phyloP scores from a whole-genome alignment of 2,329 filamentous ascomycete species.

The Sclerotinia spermophila region DNA sequence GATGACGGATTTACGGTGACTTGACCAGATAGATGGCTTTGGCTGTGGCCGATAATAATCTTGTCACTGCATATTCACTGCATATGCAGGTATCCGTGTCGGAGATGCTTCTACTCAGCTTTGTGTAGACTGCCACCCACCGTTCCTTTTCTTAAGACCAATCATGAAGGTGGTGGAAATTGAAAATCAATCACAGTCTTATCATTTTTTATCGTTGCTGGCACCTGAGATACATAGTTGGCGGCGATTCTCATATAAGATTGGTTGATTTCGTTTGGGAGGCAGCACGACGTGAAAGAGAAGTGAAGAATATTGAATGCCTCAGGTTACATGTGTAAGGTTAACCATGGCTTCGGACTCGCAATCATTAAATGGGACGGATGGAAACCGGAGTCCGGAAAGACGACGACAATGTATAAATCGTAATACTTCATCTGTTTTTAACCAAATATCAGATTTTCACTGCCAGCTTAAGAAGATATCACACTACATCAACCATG shows the following conservation, averaged over 20 bases:
- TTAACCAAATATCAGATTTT: not conserved
- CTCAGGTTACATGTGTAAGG: not conserved
- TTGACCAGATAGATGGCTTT: not conserved
- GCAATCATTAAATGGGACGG: not conserved
- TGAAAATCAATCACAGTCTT: not conserved
- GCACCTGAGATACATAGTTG: not conserved
- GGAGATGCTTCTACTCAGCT: not conserved
- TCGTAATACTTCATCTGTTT: not conserved
- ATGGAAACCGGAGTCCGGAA: not conserved
- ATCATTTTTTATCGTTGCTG: not conserved
- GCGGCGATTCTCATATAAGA: not conserved
- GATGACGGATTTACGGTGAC: too few relatives aligned
- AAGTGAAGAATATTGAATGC: not conserved
- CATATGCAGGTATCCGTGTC: conserved; percentile 9
- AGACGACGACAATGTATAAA: not conserved
- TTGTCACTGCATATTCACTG: conserved; percentile 11
- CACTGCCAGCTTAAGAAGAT: not conserved
- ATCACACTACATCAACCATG: not conserved
- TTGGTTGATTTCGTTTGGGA: not conserved
- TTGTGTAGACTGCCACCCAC: not conserved
- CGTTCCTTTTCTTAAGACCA: not conserved
- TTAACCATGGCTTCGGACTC: not conserved
- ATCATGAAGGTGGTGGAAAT: not conserved
- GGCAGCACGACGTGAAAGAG: not conserved
- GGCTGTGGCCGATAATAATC: not conserved